Evolutionary conservation across 148 eudicot genomes (phyloP).

Genomic region (Dianthus caryophyllus): DNA sequence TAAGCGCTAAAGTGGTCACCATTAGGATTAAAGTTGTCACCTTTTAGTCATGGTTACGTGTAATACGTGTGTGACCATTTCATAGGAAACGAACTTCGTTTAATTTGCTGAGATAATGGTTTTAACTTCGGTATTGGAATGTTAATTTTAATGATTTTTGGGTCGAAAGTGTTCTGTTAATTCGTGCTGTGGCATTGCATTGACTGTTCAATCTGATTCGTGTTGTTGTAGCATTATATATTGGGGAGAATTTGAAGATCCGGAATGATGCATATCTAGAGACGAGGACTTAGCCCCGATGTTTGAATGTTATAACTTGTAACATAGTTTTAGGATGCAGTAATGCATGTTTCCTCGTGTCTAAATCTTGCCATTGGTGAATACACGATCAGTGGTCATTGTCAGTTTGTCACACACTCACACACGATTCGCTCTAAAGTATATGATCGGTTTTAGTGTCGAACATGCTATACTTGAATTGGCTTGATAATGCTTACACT

Average conservation of each 20-base stretch:
- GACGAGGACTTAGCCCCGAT: not conserved
- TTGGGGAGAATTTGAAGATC: not conserved
- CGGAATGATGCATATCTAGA: not conserved
- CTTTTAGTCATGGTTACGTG: no score
- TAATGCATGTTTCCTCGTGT: not conserved
- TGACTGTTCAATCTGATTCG: not conserved
- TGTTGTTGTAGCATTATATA: not conserved
- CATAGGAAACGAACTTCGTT: no score
- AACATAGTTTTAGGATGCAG: not conserved
- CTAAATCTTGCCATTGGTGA: not conserved
- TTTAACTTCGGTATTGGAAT: not conserved
- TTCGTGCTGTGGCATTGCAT: not conserved
- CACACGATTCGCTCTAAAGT: not conserved
- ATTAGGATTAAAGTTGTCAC: no score
- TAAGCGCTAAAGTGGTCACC: no score
- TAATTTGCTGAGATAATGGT: no score
- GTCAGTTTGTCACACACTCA: no score
- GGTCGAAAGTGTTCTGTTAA: not conserved
- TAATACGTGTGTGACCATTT: no score
- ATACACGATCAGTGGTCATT: not conserved
- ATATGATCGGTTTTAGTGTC: not conserved
- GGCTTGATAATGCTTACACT: not conserved
- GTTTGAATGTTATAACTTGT: not conserved
- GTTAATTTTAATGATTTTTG: not conserved
- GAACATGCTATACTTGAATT: not conserved